Base-by-base conservation (phyloP, 805 yeast genomes). In the Candida sphagnicola region DNA sequence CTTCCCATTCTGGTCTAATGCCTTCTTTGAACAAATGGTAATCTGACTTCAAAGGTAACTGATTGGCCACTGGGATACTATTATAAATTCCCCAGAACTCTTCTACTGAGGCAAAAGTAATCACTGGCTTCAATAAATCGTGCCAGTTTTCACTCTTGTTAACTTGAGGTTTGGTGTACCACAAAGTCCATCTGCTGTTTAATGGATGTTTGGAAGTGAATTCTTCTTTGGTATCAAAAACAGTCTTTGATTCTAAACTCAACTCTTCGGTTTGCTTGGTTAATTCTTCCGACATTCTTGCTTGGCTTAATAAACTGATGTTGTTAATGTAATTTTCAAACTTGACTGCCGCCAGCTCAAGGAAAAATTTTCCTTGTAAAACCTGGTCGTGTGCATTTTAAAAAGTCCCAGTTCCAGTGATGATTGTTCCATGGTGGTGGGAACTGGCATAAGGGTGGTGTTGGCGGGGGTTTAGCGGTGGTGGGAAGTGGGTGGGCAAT, bases 1-100 rank as follows among this genome's bases (percentile, higher is more conserved):
- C 98, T 74, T 93, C 99, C 99, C 99, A 93, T 75, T 93, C 98
- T 40, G 99, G 99, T 65, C 87, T 84, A 56, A 93, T 80, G 42
- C 89, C 95, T 60, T 84, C 85, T 70, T 91, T 85, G 75, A 93
- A 93, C 57, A 91, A 78, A 62, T 93, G 95, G 70, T 91, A 91
- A 67, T 93, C 98, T 10, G 96, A 85, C 65, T 82, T 86, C 55
- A 83, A 59, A 52, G 98, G 98, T 59, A 93, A 75, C 59, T 89
- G 96, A 46, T 80, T 78, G 37, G 95, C 96, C 53, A 80, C 80
- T 50, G 98, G 98, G 53, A 93, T 82, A 31, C 95, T 85, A 66
- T 93, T 90, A 74, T 80, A 85, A 49, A 91, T 84, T 18, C 98
- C 99, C 99, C 99, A 93, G 72, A 93, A 93, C 65, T 91, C 97